Conservation (phyloP, 169 alveolate genomes). For the Plasmodium gonderi region DNA sequence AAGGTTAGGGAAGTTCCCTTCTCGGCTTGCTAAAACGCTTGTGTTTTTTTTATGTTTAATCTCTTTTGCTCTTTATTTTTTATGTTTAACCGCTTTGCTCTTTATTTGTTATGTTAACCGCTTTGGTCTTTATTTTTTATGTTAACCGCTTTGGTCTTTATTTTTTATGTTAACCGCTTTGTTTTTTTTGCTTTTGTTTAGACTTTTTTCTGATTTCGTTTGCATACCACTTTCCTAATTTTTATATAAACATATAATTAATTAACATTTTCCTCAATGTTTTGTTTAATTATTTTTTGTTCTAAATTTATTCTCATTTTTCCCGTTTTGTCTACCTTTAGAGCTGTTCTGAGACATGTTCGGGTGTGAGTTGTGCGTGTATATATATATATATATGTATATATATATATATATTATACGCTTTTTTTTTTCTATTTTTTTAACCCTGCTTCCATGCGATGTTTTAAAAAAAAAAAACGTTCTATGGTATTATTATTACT, state of each 20-base stretch:
- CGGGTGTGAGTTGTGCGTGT: neutral
- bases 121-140: neutral
- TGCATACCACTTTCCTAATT: neutral
- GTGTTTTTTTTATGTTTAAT: neutral
- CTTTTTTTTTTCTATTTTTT: neutral
- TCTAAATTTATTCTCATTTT: neutral
- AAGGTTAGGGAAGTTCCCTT: conserved; percentile 6
- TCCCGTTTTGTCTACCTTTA: neutral
- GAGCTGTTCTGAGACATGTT: no score
- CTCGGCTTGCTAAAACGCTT: neutral
- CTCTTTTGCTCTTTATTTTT: neutral
- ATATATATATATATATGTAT: neutral
- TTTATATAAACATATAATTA: neutral
- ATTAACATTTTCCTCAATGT: no score
- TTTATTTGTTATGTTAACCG: neutral
- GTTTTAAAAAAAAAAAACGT: conserved; percentile 21
- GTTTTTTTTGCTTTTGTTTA: neutral
- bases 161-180: no score
- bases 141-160: no score
- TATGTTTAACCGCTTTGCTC: neutral
- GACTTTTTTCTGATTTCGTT: neutral
- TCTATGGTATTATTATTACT: neutral
- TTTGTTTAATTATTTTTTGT: no score
- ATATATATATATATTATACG: neutral
- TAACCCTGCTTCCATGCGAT: neutral